These are phyloP conservation scores for Solanum commersonii DNA, from an alignment of 257 asterid genomes.

Conservation along the genomic window DNA sequence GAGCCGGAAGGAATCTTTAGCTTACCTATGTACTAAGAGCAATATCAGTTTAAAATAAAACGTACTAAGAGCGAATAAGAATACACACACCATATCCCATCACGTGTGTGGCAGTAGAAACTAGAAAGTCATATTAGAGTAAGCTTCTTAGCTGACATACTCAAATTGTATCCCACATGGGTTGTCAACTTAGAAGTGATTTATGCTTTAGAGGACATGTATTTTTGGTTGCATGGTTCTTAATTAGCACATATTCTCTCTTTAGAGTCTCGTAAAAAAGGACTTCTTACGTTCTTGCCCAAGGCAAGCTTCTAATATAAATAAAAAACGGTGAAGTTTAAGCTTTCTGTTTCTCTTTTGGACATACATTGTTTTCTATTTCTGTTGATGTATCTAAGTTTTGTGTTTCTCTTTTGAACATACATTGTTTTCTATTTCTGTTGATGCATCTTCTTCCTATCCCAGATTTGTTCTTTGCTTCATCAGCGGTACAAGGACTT, in stretches of 20 bases:
- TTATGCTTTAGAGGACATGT: not conserved
- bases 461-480: constrained; percentile 93
- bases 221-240: not conserved
- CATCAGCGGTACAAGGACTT: constrained; percentile 96
- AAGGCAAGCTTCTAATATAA: not conserved
- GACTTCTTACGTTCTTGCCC: not conserved
- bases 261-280: not conserved
- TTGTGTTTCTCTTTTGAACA: not conserved
- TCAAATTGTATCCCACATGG: not conserved
- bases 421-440: not conserved
- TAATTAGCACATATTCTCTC: not conserved
- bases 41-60: not conserved
- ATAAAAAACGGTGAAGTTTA: not conserved
- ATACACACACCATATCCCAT: not conserved
- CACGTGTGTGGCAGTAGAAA: not conserved
- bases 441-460: constrained; percentile 1
- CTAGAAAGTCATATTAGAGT: not conserved
- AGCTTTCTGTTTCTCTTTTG: not conserved
- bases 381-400: not conserved
- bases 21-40: not conserved
- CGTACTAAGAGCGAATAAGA: not conserved
- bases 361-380: not conserved
- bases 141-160: not conserved
- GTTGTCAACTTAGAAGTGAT: not conserved
- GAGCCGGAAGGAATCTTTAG: not conserved